phyloP scores from a whole-genome alignment of 495 filamentous ascomycete genomes.

The Aspergillus ostianus region DNA sequence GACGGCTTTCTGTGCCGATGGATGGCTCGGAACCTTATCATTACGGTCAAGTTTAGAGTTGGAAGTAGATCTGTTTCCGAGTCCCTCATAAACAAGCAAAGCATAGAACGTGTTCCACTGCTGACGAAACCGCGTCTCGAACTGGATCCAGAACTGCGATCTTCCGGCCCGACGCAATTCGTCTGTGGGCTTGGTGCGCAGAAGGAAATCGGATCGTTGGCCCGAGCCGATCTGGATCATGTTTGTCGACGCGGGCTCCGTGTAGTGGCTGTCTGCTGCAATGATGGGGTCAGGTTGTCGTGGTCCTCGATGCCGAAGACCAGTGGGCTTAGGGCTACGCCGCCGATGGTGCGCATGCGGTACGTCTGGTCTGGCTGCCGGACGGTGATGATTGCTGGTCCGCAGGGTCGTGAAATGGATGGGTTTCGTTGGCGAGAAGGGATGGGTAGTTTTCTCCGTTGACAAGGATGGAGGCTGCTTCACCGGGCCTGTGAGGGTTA shows the following conservation, averaged over 20 bases:
- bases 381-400: conserved; percentile 50
- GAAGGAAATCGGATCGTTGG: conserved; percentile 55
- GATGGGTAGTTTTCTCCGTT: too few species aligned
- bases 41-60: neutral
- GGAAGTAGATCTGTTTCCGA: neutral
- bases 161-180: conserved; percentile 21
- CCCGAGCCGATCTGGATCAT: conserved; percentile 54
- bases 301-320: conserved; percentile 53
- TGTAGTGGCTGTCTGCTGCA: conserved; percentile 57
- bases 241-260: conserved; percentile 42
- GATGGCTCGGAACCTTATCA: conserved; percentile 20
- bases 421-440: too few species aligned
- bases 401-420: conserved; percentile 49
- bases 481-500: too few species aligned
- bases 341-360: conserved; percentile 54
- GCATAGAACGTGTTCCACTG: conserved; percentile 46
- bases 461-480: too few species aligned
- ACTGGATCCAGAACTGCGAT: conserved; percentile 52
- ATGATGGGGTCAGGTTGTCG: conserved; percentile 43
- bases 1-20: conserved; percentile 29
- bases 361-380: conserved; percentile 58
- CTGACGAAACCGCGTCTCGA: conserved; percentile 50
- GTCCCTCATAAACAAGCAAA: conserved; percentile 46
- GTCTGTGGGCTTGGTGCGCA: conserved; percentile 43
- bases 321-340: conserved; percentile 50